Evolutionary conservation across 345 rosid species (phyloP).

Genomic region (Gossypium sturtianum): DNA sequence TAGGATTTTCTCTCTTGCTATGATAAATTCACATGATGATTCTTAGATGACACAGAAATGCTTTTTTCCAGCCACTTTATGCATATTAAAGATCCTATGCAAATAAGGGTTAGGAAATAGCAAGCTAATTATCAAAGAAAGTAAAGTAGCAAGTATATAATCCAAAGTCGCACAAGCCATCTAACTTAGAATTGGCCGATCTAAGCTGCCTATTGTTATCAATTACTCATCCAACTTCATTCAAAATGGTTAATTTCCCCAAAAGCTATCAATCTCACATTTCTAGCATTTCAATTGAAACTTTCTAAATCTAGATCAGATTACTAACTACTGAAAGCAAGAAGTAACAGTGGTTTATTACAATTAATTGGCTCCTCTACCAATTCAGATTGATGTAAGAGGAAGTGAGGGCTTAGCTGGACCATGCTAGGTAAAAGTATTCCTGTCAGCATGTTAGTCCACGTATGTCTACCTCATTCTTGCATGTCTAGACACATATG

Average conservation of each 20-base stretch:
- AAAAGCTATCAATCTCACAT: neutral
- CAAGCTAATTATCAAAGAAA: neutral
- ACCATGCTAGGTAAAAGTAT: neutral
- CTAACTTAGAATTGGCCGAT: neutral
- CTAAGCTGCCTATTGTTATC: neutral
- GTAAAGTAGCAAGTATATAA: neutral
- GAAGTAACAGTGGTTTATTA: neutral
- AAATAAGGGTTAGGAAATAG: neutral
- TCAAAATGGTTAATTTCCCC: neutral
- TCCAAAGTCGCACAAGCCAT: neutral
- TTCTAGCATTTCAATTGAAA: neutral
- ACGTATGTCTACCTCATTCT: neutral
- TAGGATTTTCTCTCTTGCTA: neutral
- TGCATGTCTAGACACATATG: neutral
- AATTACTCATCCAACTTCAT: neutral
- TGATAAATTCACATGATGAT: neutral
- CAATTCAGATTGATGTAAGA: neutral
- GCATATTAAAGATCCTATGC: neutral
- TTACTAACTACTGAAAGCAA: neutral
- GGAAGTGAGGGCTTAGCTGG: neutral
- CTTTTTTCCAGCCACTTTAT: neutral
- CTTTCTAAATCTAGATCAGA: neutral
- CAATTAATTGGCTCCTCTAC: neutral
- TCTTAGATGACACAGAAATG: neutral
- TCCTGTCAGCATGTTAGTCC: neutral